Conservation (phyloP, 2,329 filamentous ascomycete genomes). For the Rhinocladiella mackenziei region DNA sequence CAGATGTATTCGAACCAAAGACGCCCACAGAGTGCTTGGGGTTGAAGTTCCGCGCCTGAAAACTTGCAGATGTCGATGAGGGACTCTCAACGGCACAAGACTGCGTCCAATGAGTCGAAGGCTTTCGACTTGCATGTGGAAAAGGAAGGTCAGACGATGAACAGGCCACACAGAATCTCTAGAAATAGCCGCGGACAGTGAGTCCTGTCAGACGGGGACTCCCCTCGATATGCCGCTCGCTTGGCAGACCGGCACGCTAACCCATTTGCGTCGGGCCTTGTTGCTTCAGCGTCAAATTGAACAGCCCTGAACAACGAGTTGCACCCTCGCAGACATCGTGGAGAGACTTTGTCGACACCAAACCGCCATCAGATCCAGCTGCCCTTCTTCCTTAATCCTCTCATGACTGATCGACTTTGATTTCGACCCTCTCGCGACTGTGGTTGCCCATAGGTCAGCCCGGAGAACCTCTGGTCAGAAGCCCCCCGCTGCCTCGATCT, state of each 20-base stretch:
- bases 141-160: too few species aligned
- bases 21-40: too few species aligned
- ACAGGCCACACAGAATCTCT: too few species aligned
- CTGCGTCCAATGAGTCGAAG: too few species aligned
- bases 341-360: background rate
- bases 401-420: conserved; percentile 4
- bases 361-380: conserved; percentile 12
- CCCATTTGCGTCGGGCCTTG: background rate
- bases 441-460: conserved; percentile 12
- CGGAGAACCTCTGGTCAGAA: conserved; percentile 13
- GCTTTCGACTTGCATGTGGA: too few species aligned
- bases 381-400: conserved; percentile 4
- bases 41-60: too few species aligned
- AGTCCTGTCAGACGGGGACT: too few species aligned
- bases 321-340: conserved; percentile 16
- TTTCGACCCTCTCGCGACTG: conserved; percentile 3
- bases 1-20: background rate
- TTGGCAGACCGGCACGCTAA: conserved; percentile 11
- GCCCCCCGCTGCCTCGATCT: conserved; percentile 14
- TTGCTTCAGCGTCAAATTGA: conserved; percentile 18
- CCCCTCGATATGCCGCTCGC: background rate
- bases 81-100: too few species aligned
- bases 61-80: too few species aligned
- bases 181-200: too few species aligned
- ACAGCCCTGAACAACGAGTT: conserved; percentile 19